phyloP scores from a whole-genome alignment of 2,329 filamentous ascomycete species.

The Bipolaris bicolor region DNA sequence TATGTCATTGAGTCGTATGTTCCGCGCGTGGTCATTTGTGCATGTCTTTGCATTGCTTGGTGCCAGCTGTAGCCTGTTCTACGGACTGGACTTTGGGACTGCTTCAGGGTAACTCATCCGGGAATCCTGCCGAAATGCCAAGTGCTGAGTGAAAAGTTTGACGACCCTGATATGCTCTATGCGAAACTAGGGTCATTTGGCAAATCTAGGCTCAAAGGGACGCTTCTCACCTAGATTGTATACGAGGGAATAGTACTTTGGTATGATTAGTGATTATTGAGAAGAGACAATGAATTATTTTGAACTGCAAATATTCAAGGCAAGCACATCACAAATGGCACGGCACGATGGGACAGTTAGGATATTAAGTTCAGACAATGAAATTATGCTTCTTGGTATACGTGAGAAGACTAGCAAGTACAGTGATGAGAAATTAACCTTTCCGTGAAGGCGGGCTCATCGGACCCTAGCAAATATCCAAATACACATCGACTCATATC shows the following conservation, averaged over 20 bases:
- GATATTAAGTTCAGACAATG: constrained; percentile 35
- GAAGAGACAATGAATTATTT: too few species aligned
- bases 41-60: neutral
- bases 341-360: neutral
- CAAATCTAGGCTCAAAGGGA: too few species aligned
- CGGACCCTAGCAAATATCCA: constrained; percentile 35
- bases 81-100: neutral
- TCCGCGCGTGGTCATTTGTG: neutral
- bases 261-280: too few species aligned
- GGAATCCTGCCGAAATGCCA: neutral
- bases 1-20: neutral
- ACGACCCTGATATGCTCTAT: neutral
- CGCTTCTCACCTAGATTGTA: too few species aligned
- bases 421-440: constrained; percentile 39
- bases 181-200: neutral
- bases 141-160: neutral
- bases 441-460: constrained; percentile 32
- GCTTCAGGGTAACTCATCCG: neutral
- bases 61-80: neutral
- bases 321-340: neutral
- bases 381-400: constrained; percentile 42
- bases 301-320: too few species aligned
- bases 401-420: constrained; percentile 36
- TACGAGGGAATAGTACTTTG: too few species aligned
- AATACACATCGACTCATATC: constrained; percentile 32